These are phyloP conservation scores for Coemansia sp. DNA, from an alignment of 192 early-diverging fungal genomes.

Conservation along the genomic window DNA sequence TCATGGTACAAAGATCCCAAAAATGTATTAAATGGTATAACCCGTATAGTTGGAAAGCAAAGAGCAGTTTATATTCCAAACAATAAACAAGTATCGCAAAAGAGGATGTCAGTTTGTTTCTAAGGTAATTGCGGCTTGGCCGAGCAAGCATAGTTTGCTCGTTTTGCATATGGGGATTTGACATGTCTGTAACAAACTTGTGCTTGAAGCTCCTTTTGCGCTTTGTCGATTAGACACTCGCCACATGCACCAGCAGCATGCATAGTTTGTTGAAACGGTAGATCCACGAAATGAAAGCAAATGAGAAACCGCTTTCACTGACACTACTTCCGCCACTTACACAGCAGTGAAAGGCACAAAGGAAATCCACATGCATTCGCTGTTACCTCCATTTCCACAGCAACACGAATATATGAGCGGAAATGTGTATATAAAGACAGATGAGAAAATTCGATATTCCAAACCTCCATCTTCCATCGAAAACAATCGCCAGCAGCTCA, in stretches of 20 bases:
- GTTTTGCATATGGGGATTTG: no score
- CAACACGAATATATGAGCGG: background rate
- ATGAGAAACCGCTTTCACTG: background rate
- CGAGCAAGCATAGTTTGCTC: no score
- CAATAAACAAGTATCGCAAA: background rate
- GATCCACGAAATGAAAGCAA: background rate
- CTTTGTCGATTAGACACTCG: background rate
- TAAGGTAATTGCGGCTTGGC: no score
- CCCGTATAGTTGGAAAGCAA: background rate
- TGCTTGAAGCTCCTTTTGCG: background rate
- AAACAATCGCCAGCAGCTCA: background rate
- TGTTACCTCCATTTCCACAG: background rate
- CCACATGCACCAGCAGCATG: background rate
- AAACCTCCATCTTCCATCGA: background rate
- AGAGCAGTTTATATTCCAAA: background rate
- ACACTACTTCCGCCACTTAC: background rate
- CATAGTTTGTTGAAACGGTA: background rate
- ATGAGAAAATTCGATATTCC: background rate
- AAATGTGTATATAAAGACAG: background rate
- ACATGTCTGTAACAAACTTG: no score
- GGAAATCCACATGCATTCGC: conserved; percentile 2
- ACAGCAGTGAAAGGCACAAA: background rate
- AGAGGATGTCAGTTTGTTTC: background rate
- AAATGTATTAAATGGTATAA: background rate
- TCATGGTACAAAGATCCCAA: background rate